Conservation (phyloP, 164 flowering plant species). For the Amborella trichopoda region DNA sequence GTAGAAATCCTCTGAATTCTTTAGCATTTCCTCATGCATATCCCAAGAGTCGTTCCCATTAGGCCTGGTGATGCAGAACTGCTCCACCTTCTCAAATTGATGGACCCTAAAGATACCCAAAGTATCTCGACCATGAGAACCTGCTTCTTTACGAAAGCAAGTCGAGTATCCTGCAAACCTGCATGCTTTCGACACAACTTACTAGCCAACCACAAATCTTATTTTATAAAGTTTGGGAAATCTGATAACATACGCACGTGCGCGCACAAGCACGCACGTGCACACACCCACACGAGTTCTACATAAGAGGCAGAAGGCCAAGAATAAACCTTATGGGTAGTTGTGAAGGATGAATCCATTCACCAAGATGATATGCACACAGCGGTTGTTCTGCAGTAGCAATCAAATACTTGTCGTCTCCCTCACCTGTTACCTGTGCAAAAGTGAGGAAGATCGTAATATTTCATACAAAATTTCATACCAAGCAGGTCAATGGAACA, state of each 20-base stretch:
- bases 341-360: constrained; percentile 90
- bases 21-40: constrained; percentile 77
- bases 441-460: no score
- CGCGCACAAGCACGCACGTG: no score
- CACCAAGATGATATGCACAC: constrained; percentile 88
- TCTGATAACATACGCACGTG: no score
- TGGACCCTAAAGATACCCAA: constrained; percentile 91
- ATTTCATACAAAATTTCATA: no score
- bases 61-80: constrained; percentile 83
- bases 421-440: constrained; percentile 95
- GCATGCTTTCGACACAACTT: no score
- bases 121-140: constrained; percentile 94
- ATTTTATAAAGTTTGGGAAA: no score
- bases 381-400: constrained; percentile 97
- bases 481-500: no score
- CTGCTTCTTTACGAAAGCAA: constrained; percentile 98
- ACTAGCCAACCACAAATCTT: no score
- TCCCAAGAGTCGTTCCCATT: constrained; percentile 74
- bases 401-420: constrained; percentile 93
- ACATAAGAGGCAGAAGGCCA: neutral
- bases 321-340: constrained; percentile 73
- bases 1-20: constrained; percentile 77
- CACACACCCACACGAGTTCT: constrained; percentile 3
- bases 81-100: constrained; percentile 97
- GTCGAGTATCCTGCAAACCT: constrained; percentile 96